phyloP scores from a whole-genome alignment of 1,139 yeast species.

The Debaryomyces subglobosus region DNA sequence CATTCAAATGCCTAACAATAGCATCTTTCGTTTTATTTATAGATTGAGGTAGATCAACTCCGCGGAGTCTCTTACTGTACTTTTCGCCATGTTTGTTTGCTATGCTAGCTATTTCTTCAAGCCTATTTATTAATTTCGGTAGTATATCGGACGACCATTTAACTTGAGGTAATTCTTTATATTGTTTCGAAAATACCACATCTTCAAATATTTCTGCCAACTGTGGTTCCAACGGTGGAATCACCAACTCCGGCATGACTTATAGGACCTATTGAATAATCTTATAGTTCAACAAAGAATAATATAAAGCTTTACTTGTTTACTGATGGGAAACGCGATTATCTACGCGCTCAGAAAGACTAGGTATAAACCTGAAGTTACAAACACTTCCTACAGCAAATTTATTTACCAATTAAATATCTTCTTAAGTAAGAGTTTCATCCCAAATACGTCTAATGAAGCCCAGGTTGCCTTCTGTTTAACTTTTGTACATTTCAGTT shows the following conservation, averaged over 20 bases:
- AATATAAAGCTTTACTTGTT: not conserved
- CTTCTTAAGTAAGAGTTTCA: not conserved
- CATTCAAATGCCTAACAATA: conserved; percentile 20
- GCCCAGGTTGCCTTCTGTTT: not conserved
- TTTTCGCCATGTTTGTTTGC: conserved; percentile 17
- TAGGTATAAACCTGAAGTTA: not conserved
- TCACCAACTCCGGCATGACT: conserved; percentile 1
- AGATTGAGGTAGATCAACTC: conserved; percentile 18
- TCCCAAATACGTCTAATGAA: not conserved
- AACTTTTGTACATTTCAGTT: not conserved
- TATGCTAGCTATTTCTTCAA: conserved; percentile 18
- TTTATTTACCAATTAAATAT: not conserved
- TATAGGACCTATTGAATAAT: conserved; percentile 3
- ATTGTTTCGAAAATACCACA: conserved; percentile 6
- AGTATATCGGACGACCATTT: conserved; percentile 14
- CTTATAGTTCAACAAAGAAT: not conserved
- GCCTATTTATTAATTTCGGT: conserved; percentile 13
- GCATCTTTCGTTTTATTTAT: conserved; percentile 14
- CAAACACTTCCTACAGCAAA: not conserved
- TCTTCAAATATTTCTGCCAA: conserved; percentile 3
- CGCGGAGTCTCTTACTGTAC: conserved; percentile 16
- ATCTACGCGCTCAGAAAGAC: not conserved
- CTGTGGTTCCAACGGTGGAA: conserved; percentile 2
- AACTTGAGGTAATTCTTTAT: not conserved
- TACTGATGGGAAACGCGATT: conserved; percentile 2